Evolutionary conservation across 805 yeast species (phyloP), one percentile per base, ranked within the genome.

Genomic region (Diddensiella transvaalensis): DNA sequence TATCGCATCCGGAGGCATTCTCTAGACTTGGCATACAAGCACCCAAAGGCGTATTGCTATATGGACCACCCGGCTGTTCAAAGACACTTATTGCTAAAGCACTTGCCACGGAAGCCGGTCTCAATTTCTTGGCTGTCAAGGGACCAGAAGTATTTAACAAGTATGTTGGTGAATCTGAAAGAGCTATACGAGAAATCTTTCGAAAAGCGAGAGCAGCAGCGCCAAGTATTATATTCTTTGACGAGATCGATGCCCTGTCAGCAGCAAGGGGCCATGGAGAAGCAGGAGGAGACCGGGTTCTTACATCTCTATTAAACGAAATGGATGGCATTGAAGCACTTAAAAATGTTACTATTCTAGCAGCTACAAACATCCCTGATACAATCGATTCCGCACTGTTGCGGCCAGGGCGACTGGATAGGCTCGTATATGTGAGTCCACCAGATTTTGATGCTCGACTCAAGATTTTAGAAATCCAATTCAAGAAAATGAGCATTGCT

Each of bases 31-130:
- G 98, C 0, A 83, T 93, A 2, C 72, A 78, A 38, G 89, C 98
- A 0, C 99, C 99, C 2, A 85, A 87, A 56, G 99, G 99, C 32
- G 85, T 93, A 1, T 67, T 93, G 41, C 71, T 93, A 18, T 93
- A 93, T 65, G 99, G 99, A 0, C 99, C 99, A 0, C 98, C 99
- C 0, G 99, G 99, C 13, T 91, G 98, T 70, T 90, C 97, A 8
- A 91, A 91, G 60, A 91, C 99, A 0, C 68, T 91, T 52, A 87
- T 96, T 0, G 98, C 97, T 1, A 91, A 91, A 61, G 97, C 97
- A 0, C 69, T 91, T 24, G 98, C 98, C 0, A 86, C 96, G 0
- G 99, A 91, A 67, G 85, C 96, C 1, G 97, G 97, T 0, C 76
- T 91, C 43, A 91, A 91, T 60, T 91, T 91, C 65, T 66, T 91